Evolutionary conservation across 768 basidiomycete genomes (phyloP).

Genomic region (Myochromella boudieri): DNA sequence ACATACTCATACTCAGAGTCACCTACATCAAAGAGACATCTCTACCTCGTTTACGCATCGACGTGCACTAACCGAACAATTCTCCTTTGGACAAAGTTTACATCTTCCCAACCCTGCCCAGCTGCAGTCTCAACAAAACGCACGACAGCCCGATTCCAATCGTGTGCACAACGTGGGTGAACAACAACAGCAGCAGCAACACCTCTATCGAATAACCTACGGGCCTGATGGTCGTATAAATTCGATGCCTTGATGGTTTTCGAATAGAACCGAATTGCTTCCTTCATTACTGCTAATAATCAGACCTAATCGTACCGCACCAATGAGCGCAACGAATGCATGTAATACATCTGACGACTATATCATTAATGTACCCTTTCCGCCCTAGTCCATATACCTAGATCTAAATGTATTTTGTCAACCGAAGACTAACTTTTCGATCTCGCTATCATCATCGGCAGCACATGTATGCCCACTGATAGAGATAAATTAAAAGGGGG

Average conservation of each 20-base stretch:
- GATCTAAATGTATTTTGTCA: constrained; percentile 23
- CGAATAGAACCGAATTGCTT: constrained; percentile 2
- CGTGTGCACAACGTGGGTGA: constrained; percentile 32
- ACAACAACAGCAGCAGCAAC: constrained; percentile 27
- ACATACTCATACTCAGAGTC: constrained; percentile 27
- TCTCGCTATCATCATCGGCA: too few species aligned
- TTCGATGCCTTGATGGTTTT: constrained; percentile 39
- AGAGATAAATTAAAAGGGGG: background rate
- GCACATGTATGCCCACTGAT: too few species aligned
- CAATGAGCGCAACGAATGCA: constrained; percentile 10
- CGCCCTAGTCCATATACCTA: constrained; percentile 27
- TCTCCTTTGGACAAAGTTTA: constrained; percentile 47
- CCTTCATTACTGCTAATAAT: constrained; percentile 11
- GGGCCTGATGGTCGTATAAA: constrained; percentile 48
- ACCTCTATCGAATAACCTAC: constrained; percentile 35
- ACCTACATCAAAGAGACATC: constrained; percentile 40
- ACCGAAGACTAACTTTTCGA: constrained; percentile 7
- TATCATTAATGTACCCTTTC: constrained; percentile 25
- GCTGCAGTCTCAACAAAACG: constrained; percentile 36
- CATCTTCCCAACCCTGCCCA: constrained; percentile 49
- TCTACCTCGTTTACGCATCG: constrained; percentile 53
- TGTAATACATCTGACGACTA: constrained; percentile 17
- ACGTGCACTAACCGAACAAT: constrained; percentile 57
- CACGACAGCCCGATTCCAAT: constrained; percentile 46
- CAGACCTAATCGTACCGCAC: constrained; percentile 17